A percentile compares a stretch with the other conserved stretches of the same genome.
Evolutionary conservation across 352 stramenopile species (phyloP).

Genomic region (Phytophthora tentaculata): DNA sequence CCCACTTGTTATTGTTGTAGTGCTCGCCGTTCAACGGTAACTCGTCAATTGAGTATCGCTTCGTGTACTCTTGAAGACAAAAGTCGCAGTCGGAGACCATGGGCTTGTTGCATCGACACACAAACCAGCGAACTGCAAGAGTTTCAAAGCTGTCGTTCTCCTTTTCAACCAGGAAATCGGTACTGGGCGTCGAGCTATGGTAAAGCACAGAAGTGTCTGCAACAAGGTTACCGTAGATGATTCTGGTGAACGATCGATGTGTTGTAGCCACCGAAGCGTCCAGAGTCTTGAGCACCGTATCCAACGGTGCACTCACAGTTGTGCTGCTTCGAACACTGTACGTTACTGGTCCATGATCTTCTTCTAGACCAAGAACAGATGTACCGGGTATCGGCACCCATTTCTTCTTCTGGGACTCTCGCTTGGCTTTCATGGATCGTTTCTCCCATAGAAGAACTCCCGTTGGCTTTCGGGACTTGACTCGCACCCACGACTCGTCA

Average conservation of each 20-base stretch:
- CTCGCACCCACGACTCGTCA: slow-evolving; percentile 26
- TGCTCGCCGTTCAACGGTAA: slow-evolving; percentile 33
- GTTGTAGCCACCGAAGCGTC: slow-evolving; percentile 60
- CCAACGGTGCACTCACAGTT: slow-evolving; percentile 57
- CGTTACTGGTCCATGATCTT: slow-evolving; percentile 12
- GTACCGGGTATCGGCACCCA: slow-evolving; percentile 1
- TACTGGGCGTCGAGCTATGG: slow-evolving; percentile 43
- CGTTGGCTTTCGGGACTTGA: slow-evolving; percentile 42
- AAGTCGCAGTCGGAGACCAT: slow-evolving; percentile 78
- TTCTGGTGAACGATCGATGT: slow-evolving; percentile 76
- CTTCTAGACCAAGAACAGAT: slow-evolving; percentile 4
- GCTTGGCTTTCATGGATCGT: slow-evolving; percentile 15
- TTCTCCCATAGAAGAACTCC: slow-evolving; percentile 66
- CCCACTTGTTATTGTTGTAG: slow-evolving; percentile 50
- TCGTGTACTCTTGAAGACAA: slow-evolving; percentile 76
- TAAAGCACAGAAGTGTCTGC: slow-evolving; percentile 80
- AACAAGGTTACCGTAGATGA: slow-evolving; percentile 77
- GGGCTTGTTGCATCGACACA: slow-evolving; percentile 66
- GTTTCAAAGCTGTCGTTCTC: slow-evolving; percentile 42
- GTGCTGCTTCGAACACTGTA: slow-evolving; percentile 70
- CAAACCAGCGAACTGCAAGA: slow-evolving; percentile 74
- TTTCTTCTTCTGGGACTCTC: slow-evolving; percentile 28
- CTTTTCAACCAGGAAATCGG: slow-evolving; percentile 11
- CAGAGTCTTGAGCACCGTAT: slow-evolving; percentile 65
- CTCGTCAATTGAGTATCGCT: slow-evolving; percentile 63